These are phyloP conservation scores for Stephania cephalantha DNA, from an alignment of 164 flowering plant genomes.

Conservation along the genomic window DNA sequence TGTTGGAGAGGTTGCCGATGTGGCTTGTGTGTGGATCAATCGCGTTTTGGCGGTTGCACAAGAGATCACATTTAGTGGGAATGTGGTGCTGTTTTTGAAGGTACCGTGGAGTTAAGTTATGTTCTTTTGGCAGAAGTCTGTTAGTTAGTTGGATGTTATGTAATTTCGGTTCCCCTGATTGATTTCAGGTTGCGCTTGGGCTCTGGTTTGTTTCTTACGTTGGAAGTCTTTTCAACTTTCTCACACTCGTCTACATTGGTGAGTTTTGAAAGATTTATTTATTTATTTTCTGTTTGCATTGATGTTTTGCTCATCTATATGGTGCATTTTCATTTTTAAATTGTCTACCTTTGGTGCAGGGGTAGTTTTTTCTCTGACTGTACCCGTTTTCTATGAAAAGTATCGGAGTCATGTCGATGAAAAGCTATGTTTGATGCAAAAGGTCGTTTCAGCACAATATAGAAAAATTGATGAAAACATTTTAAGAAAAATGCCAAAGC, in stretches of 20 bases:
- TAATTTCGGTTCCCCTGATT: not conserved
- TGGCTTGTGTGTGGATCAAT: conserved; percentile 42
- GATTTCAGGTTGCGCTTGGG: conserved; percentile 42
- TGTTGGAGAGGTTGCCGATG: conserved; percentile 37
- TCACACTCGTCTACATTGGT: conserved; percentile 74
- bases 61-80: conserved; percentile 56
- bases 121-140: not conserved
- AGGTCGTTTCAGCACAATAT: conserved; percentile 34
- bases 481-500: conserved; percentile 38
- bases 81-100: conserved; percentile 50
- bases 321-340: not conserved
- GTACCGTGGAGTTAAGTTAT: conserved; percentile 24
- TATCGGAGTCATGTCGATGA: conserved; percentile 65
- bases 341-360: conserved; percentile 33
- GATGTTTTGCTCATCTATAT: not conserved
- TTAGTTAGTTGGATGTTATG: not conserved
- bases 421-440: conserved; percentile 33
- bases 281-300: not conserved
- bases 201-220: conserved; percentile 60
- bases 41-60: conserved; percentile 45
- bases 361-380: conserved; percentile 52
- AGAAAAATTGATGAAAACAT: conserved; percentile 47
- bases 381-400: conserved; percentile 67
- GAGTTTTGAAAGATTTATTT: conserved; percentile 18
- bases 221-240: conserved; percentile 70